These are phyloP conservation scores for Diversispora epigaea DNA, from an alignment of 192 early-diverging fungal species.

Conservation along the genomic window DNA sequence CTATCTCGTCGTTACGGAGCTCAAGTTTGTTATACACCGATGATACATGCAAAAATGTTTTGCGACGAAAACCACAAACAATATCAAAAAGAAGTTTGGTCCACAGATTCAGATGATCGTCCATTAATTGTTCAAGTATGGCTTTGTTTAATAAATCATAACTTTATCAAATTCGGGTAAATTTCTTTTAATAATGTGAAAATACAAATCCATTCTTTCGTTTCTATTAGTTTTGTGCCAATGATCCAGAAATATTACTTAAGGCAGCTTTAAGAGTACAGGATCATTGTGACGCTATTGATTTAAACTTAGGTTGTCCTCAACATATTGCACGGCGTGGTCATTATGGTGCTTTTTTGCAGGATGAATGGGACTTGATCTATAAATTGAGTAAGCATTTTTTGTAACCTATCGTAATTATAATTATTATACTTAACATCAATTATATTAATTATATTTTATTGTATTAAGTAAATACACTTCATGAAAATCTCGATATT, in stretches of 20 bases:
- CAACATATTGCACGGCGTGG: slow-evolving; percentile 92
- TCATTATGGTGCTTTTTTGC: slow-evolving; percentile 81
- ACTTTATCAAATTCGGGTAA: no score
- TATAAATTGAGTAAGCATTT: slow-evolving; percentile 42
- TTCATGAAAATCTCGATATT: slow-evolving; percentile 78
- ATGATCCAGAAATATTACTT: slow-evolving; percentile 83
- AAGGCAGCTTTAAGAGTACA: slow-evolving; percentile 80
- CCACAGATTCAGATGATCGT: slow-evolving; percentile 63
- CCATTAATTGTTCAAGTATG: slow-evolving; percentile 81
- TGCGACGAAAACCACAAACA: slow-evolving; percentile 55
- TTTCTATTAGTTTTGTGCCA: slow-evolving; percentile 85
- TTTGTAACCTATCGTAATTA: background rate
- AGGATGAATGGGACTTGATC: slow-evolving; percentile 87
- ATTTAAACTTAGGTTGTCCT: slow-evolving; percentile 95
- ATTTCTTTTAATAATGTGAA: no score
- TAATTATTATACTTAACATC: slow-evolving; percentile 50
- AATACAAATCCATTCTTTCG: background rate
- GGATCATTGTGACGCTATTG: slow-evolving; percentile 86
- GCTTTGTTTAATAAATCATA: background rate
- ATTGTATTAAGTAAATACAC: slow-evolving; percentile 58
- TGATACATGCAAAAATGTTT: slow-evolving; percentile 94
- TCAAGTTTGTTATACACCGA: slow-evolving; percentile 93
- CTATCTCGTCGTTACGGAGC: slow-evolving; percentile 84
- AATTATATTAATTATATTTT: slow-evolving; percentile 33
- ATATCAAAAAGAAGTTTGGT: slow-evolving; percentile 78